phyloP scores from a whole-genome alignment of 2,329 filamentous ascomycete genomes.

The Byssothecium circinans region DNA sequence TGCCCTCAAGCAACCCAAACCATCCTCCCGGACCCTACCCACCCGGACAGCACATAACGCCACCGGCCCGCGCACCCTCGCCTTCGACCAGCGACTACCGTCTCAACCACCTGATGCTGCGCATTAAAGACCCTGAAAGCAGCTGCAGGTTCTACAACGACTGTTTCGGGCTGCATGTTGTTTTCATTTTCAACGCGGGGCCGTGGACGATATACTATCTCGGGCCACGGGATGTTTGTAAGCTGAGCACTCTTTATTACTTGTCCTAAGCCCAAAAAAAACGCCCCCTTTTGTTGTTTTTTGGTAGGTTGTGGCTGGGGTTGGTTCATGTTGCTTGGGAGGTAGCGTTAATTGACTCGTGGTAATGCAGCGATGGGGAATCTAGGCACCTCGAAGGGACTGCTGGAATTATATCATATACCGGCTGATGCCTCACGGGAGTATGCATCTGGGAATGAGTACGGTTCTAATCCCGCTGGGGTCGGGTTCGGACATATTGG shows the following conservation, averaged over 20 bases:
- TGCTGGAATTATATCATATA: conserved; percentile 39
- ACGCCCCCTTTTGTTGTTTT: too few relatives aligned
- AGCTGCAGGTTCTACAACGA: conserved; percentile 39
- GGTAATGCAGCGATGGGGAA: conserved; percentile 15
- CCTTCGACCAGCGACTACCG: conserved; percentile 29
- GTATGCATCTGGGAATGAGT: conserved; percentile 35
- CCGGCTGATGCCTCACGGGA: conserved; percentile 21
- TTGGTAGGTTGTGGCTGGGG: too few relatives aligned
- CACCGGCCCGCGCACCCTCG: conserved; percentile 26
- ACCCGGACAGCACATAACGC: conserved; percentile 26
- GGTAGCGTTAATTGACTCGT: too few relatives aligned
- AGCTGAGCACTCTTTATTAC: background rate
- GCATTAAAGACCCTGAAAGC: conserved; percentile 32
- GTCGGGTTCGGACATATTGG: conserved; percentile 41
- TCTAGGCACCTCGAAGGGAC: conserved; percentile 27
- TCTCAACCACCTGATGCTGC: conserved; percentile 40
- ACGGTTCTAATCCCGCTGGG: conserved; percentile 8
- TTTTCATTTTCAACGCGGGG: conserved; percentile 41
- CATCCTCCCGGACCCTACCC: conserved; percentile 22
- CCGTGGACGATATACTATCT: conserved; percentile 42
- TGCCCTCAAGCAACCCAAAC: conserved; percentile 22
- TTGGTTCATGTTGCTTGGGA: too few relatives aligned
- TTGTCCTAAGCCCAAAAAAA: too few relatives aligned
- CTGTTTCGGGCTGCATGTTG: conserved; percentile 35
- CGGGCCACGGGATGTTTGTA: conserved; percentile 30